Evolutionary conservation across 768 basidiomycete genomes (phyloP).

Genomic region (Mycena epipterygia): DNA sequence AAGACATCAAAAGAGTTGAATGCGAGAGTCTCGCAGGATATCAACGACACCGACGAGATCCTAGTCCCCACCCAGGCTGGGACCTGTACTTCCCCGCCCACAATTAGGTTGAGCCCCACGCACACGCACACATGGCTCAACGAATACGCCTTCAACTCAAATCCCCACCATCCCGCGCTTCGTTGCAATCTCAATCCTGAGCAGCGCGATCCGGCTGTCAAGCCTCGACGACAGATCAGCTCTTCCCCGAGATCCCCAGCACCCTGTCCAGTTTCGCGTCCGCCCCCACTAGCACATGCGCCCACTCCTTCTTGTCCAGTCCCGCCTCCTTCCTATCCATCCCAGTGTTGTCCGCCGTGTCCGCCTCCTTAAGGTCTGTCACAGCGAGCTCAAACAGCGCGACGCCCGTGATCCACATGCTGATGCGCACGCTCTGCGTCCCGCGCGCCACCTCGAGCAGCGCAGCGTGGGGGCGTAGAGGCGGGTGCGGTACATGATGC

Average conservation of each 20-base stretch:
- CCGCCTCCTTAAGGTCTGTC: constrained; percentile 72
- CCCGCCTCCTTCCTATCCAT: too few relatives aligned
- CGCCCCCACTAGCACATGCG: constrained; percentile 60
- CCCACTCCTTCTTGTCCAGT: constrained; percentile 61
- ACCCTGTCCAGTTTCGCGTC: constrained; percentile 66
- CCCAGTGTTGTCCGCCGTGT: constrained; percentile 51
- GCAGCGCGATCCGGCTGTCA: constrained; percentile 78
- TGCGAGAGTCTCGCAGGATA: too few relatives aligned
- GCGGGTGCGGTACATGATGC: constrained; percentile 73
- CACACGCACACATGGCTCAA: too few relatives aligned
- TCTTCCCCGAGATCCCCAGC: constrained; percentile 59
- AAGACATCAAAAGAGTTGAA: too few relatives aligned
- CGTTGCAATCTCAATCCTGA: constrained; percentile 75
- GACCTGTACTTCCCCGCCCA: too few relatives aligned
- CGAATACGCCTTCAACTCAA: background rate
- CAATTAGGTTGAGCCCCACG: too few relatives aligned
- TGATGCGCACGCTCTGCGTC: constrained; percentile 59
- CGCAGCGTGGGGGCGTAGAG: constrained; percentile 58
- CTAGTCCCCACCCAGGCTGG: too few relatives aligned
- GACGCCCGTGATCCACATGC: constrained; percentile 78
- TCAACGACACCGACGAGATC: too few relatives aligned
- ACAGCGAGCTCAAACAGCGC: constrained; percentile 80
- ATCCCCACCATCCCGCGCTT: constrained; percentile 67
- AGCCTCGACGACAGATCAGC: constrained; percentile 76
- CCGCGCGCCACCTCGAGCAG: constrained; percentile 66